These are phyloP conservation scores for Entonaema liquescens DNA, from an alignment of 495 filamentous ascomycete genomes.

Conservation along the genomic window DNA sequence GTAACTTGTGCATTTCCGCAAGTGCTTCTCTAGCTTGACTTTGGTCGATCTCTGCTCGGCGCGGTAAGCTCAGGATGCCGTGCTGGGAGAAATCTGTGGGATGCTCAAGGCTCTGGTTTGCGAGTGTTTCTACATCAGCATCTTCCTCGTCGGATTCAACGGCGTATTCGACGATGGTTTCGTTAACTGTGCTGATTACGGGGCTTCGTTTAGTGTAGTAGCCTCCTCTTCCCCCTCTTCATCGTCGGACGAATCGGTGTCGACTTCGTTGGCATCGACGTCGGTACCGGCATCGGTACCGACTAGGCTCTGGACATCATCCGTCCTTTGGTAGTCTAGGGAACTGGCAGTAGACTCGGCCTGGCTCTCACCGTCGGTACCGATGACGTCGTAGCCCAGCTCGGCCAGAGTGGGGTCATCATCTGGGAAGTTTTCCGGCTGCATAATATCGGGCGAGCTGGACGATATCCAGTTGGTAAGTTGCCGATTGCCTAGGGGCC, in stretches of 20 bases:
- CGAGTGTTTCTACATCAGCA: slow-evolving; percentile 47
- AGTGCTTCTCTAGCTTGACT: slow-evolving; percentile 14
- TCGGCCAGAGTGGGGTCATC: slow-evolving; percentile 60
- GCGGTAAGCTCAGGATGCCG: slow-evolving; percentile 23
- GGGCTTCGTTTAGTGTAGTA: slow-evolving; percentile 26
- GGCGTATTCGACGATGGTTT: slow-evolving; percentile 40
- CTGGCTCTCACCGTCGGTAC: slow-evolving; percentile 59
- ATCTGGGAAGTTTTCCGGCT: slow-evolving; percentile 49
- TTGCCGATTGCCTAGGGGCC: slow-evolving; percentile 55
- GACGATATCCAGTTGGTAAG: slow-evolving; percentile 62
- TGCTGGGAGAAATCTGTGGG: slow-evolving; percentile 45
- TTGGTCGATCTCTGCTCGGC: slow-evolving; percentile 18
- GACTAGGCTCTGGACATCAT: slow-evolving; percentile 64
- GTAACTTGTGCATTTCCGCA: slow-evolving; percentile 4
- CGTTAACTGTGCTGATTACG: slow-evolving; percentile 39
- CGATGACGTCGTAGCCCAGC: slow-evolving; percentile 67
- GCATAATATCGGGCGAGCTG: slow-evolving; percentile 60
- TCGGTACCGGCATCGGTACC: slow-evolving; percentile 58
- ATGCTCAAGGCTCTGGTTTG: slow-evolving; percentile 43
- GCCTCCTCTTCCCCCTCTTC: slow-evolving; percentile 50
- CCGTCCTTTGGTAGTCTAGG: slow-evolving; percentile 56
- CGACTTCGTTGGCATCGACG: slow-evolving; percentile 44
- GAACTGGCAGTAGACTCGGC: slow-evolving; percentile 56
- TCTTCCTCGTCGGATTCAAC: slow-evolving; percentile 44
- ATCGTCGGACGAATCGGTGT: slow-evolving; percentile 49